Evolutionary conservation across 345 rosid species (phyloP).

Genomic region (Eucalyptus pauciflora): DNA sequence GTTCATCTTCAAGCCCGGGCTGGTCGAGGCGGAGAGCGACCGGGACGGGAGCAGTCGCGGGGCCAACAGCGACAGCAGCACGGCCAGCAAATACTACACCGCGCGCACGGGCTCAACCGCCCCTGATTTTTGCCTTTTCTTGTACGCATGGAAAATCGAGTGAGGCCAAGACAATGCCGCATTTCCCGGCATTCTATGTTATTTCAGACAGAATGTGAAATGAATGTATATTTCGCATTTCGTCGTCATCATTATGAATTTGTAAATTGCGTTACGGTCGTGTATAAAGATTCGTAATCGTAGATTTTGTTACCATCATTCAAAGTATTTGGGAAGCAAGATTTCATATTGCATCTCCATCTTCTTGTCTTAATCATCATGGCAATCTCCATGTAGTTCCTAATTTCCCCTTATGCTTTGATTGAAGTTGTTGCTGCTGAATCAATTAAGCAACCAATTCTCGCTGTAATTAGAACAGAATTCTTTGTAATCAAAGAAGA

Average conservation of each 20-base stretch:
- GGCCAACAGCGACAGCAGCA: slow-evolving; percentile 40
- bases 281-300: neutral
- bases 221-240: neutral
- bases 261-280: neutral
- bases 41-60: slow-evolving; percentile 32
- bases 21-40: slow-evolving; percentile 43
- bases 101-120: slow-evolving; percentile 18
- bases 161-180: slow-evolving; percentile 18
- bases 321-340: neutral
- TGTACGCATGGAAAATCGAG: slow-evolving; percentile 87
- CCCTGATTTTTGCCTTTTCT: slow-evolving; percentile 70
- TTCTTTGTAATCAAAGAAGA: neutral
- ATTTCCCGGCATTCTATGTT: neutral
- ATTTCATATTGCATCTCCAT: neutral
- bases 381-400: neutral
- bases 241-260: neutral
- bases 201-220: neutral
- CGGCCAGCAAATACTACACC: slow-evolving; percentile 52
- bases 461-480: neutral
- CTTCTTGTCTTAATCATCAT: neutral
- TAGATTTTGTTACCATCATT: neutral
- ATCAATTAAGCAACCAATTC: neutral
- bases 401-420: neutral
- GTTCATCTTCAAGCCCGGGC: slow-evolving; percentile 80
- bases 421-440: neutral